These are phyloP conservation scores for Schizochytrium sp. DNA, from an alignment of 108 stramenopile genomes.

Conservation along the genomic window DNA sequence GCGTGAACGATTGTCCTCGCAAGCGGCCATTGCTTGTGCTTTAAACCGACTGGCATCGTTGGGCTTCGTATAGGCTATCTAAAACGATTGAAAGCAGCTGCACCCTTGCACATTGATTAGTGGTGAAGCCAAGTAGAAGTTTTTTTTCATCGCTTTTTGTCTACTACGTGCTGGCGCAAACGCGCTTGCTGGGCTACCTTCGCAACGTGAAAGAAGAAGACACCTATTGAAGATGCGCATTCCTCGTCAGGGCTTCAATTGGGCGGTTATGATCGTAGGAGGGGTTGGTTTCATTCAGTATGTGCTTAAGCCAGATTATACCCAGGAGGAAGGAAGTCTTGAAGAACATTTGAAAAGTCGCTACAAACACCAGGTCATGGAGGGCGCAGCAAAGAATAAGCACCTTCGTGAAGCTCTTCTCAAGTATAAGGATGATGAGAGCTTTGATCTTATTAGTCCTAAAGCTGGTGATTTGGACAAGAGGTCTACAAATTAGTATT, in stretches of 20 bases:
- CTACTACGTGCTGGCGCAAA: background rate
- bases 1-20: too few species aligned
- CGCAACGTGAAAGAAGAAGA: background rate
- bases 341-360: background rate
- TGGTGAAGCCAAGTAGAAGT: too few species aligned
- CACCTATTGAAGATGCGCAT: background rate
- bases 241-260: constrained; percentile 36
- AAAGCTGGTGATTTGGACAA: background rate
- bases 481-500: background rate
- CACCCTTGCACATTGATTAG: too few species aligned
- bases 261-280: constrained; percentile 49
- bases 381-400: constrained; percentile 31
- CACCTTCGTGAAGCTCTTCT: background rate
- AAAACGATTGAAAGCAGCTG: too few species aligned
- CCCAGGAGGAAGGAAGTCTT: constrained; percentile 6
- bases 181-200: background rate
- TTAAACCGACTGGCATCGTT: too few species aligned
- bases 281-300: background rate
- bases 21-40: too few species aligned
- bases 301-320: constrained; percentile 31
- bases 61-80: too few species aligned
- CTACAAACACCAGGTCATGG: constrained; percentile 1
- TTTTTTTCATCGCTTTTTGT: too few species aligned
- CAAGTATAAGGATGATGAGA: constrained; percentile 23
- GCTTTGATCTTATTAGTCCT: constrained; percentile 31